Conservation (phyloP, 495 filamentous ascomycete species). For the Pseudevernia furfuracea region DNA sequence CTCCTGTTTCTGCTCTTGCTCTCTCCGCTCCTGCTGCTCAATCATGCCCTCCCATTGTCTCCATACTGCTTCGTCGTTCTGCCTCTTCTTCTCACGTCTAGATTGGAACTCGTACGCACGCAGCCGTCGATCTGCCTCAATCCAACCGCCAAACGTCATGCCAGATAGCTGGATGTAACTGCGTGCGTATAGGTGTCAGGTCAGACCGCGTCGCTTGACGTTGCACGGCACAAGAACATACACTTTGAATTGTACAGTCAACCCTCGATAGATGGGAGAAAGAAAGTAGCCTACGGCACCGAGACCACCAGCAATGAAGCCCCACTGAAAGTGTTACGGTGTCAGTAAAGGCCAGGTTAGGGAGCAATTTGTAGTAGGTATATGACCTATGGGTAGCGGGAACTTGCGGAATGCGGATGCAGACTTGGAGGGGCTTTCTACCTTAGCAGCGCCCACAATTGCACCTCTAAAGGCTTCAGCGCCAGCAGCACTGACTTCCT, state of each 20-base stretch:
- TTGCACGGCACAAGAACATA: slow-evolving; percentile 30
- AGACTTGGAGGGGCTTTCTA: slow-evolving; percentile 23
- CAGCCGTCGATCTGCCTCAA: slow-evolving; percentile 73
- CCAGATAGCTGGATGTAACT: slow-evolving; percentile 79
- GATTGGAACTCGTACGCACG: slow-evolving; percentile 54
- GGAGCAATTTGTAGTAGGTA: neutral
- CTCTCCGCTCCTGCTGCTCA: slow-evolving; percentile 24
- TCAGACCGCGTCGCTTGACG: neutral
- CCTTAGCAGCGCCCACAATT: slow-evolving; percentile 50
- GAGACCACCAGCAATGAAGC: slow-evolving; percentile 47
- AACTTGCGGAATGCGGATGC: neutral
- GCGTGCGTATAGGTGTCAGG: slow-evolving; percentile 9
- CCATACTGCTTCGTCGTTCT: slow-evolving; percentile 57
- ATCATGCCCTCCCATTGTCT: slow-evolving; percentile 35
- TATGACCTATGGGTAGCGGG: neutral
- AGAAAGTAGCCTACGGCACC: slow-evolving; percentile 49
- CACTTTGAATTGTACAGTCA: slow-evolving; percentile 89
- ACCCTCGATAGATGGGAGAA: slow-evolving; percentile 68
- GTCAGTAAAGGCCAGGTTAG: neutral
- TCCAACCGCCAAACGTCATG: slow-evolving; percentile 78
- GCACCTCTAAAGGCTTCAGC: slow-evolving; percentile 57
- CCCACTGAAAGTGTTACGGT: slow-evolving; percentile 43
- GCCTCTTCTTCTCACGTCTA: slow-evolving; percentile 47
- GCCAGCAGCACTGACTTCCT: slow-evolving; percentile 51
- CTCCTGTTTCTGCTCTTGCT: slow-evolving; percentile 22